Evolutionary conservation across 192 early-diverging fungal species (phyloP).

Genomic region (Fimicolochytrium jonesii): DNA sequence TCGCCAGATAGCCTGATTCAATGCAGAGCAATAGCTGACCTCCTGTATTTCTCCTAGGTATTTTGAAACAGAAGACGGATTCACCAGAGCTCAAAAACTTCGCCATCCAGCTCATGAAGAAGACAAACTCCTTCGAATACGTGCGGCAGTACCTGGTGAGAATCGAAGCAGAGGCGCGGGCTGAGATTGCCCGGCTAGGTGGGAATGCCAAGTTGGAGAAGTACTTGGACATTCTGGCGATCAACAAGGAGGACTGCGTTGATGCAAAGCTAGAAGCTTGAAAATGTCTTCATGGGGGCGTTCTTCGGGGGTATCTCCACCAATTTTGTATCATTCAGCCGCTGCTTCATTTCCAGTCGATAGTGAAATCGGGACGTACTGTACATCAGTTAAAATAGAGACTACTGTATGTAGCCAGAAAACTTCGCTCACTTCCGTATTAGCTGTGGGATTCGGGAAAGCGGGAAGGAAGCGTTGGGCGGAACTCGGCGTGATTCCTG

Average conservation of each 20-base stretch:
- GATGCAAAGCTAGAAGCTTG: too few species aligned
- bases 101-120: constrained; percentile 76
- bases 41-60: constrained; percentile 43
- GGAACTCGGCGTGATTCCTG: too few species aligned
- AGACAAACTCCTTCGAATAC: constrained; percentile 77
- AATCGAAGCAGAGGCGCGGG: constrained; percentile 60
- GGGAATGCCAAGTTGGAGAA: constrained; percentile 70
- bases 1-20: not conserved
- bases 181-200: constrained; percentile 67
- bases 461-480: too few species aligned
- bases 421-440: too few species aligned
- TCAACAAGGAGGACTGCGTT: not conserved
- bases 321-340: too few species aligned
- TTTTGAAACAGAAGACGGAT: constrained; percentile 81
- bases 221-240: constrained; percentile 50
- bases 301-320: too few species aligned
- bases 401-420: too few species aligned
- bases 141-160: constrained; percentile 56
- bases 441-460: too few species aligned
- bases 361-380: too few species aligned
- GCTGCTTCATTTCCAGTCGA: too few species aligned
- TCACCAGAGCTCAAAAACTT: constrained; percentile 82
- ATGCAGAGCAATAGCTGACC: not conserved
- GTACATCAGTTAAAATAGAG: too few species aligned
- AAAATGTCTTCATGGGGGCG: too few species aligned